These are phyloP conservation scores for Dianthus caryophyllus DNA, from an alignment of 148 eudicot genomes.

Conservation along the genomic window DNA sequence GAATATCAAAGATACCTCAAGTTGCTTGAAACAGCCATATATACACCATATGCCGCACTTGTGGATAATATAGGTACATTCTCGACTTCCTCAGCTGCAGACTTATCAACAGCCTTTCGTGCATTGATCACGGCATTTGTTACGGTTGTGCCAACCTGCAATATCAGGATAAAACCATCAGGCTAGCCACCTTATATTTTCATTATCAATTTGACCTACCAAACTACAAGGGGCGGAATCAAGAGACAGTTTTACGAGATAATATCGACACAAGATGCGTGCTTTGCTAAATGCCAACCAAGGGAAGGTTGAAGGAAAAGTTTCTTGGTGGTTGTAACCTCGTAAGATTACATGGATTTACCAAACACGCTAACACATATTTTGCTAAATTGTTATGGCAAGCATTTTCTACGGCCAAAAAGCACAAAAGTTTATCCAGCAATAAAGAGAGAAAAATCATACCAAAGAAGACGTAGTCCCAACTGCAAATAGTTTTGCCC, in stretches of 20 bases:
- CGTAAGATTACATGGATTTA: not conserved
- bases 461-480: constrained; percentile 92
- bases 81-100: constrained; percentile 63
- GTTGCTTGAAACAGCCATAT: constrained; percentile 92
- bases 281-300: not conserved
- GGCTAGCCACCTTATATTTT: not conserved
- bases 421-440: not conserved
- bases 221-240: not conserved
- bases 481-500: constrained; percentile 85
- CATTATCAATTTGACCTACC: not conserved
- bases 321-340: not conserved
- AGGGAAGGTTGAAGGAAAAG: not conserved
- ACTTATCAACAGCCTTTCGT: constrained; percentile 64
- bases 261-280: not conserved
- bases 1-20: constrained; percentile 51
- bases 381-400: not conserved
- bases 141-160: constrained; percentile 72
- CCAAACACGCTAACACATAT: not conserved
- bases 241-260: no score
- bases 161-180: constrained; percentile 13
- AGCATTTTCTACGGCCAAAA: not conserved
- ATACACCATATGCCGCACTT: constrained; percentile 88
- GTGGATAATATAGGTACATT: constrained; percentile 76
- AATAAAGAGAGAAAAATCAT: constrained; percentile 17
- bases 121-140: constrained; percentile 83